Conservation (phyloP, 352 stramenopile genomes). For the Globisporangium nunn region DNA sequence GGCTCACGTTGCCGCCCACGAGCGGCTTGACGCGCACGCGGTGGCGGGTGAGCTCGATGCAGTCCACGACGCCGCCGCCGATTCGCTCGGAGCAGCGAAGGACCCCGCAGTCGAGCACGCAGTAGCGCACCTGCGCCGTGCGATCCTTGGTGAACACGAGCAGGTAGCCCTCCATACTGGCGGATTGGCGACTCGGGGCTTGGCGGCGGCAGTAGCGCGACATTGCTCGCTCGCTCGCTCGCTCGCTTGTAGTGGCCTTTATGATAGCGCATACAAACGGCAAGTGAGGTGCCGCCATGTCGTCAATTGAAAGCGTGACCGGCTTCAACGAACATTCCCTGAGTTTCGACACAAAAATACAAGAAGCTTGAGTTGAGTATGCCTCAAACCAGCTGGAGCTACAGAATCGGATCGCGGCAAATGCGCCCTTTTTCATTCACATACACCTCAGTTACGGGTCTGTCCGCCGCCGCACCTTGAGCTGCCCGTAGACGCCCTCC, state of each 20-base stretch:
- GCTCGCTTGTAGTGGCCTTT: not conserved
- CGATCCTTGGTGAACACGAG: constrained; percentile 44
- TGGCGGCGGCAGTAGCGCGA: no score
- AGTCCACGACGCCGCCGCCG: constrained; percentile 24
- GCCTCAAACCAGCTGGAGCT: no score
- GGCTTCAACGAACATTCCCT: no score
- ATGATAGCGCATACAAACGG: not conserved
- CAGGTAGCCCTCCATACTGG: constrained; percentile 66
- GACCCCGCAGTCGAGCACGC: constrained; percentile 60
- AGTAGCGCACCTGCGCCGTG: constrained; percentile 47
- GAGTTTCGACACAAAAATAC: no score
- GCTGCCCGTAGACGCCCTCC: not conserved
- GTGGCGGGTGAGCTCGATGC: constrained; percentile 56
- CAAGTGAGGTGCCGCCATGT: not conserved
- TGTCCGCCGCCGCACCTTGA: not conserved
- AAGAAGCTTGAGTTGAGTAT: no score
- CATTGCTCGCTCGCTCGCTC: not conserved
- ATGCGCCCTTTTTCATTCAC: no score
- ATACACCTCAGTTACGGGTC: not conserved
- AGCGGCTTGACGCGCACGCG: constrained; percentile 48
- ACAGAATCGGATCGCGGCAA: no score
- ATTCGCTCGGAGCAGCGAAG: constrained; percentile 39
- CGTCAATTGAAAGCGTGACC: no score
- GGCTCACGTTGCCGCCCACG: constrained; percentile 37
- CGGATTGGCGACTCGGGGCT: not conserved